Evolutionary conservation across 768 basidiomycete genomes (phyloP).

Genomic region (Collybia sp.): DNA sequence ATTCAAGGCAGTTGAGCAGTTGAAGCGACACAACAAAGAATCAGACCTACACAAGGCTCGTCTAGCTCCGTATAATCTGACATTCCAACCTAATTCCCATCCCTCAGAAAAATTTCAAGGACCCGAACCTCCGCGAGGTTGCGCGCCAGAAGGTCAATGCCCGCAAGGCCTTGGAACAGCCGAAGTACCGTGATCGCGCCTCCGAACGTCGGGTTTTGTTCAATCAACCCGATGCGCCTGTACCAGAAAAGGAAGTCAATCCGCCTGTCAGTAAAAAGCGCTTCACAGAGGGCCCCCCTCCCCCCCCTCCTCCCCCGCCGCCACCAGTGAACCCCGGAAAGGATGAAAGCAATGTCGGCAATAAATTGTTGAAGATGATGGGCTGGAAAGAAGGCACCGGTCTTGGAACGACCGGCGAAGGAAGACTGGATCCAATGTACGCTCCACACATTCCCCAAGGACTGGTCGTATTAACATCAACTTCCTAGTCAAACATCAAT

Average conservation of each 20-base stretch:
- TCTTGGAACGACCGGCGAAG: constrained; percentile 77
- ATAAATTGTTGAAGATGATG: constrained; percentile 95
- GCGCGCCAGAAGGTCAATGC: constrained; percentile 64
- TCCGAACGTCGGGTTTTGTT: constrained; percentile 87
- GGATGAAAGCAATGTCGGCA: constrained; percentile 86
- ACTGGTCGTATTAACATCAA: constrained; percentile 1
- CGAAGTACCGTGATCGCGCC: constrained; percentile 94
- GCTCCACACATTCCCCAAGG: constrained; percentile 19
- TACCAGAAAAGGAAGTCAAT: constrained; percentile 42
- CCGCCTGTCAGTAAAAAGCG: constrained; percentile 29
- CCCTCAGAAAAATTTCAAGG: constrained; percentile 79
- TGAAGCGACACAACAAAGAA: constrained; percentile 87
- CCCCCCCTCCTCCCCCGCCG: constrained; percentile 59
- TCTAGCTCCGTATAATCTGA: constrained; percentile 18
- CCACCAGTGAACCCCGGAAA: constrained; percentile 65
- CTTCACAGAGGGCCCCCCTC: constrained; percentile 51
- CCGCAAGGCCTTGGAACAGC: constrained; percentile 44
- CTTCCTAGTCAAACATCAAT: constrained; percentile 68
- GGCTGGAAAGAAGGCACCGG: constrained; percentile 94
- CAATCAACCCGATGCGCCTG: constrained; percentile 86
- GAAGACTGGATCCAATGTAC: constrained; percentile 84
- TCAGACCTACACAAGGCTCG: constrained; percentile 94
- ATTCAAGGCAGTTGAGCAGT: constrained; percentile 83
- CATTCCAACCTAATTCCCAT: constrained; percentile 10
- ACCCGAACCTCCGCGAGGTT: constrained; percentile 63